Conservation (phyloP, 495 filamentous ascomycete genomes). For the Penicillium waksmanii region DNA sequence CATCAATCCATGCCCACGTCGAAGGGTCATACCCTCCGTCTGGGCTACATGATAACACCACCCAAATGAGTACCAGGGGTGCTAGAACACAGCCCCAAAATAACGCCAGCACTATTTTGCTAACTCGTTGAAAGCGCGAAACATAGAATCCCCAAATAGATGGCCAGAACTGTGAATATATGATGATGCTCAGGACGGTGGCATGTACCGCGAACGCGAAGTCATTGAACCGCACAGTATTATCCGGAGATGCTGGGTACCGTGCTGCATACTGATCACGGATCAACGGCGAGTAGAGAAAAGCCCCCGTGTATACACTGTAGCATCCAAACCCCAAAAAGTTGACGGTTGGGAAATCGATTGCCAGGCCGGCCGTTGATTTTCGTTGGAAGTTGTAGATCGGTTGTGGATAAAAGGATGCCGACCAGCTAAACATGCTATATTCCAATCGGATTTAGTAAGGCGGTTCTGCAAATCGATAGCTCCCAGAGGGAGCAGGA, state of each 20-base stretch:
- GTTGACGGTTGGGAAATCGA: slow-evolving; percentile 87
- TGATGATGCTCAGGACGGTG: slow-evolving; percentile 65
- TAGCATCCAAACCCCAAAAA: slow-evolving; percentile 81
- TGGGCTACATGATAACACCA: slow-evolving; percentile 55
- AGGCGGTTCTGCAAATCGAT: not conserved
- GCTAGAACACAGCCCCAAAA: slow-evolving; percentile 66
- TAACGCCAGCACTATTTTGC: slow-evolving; percentile 66
- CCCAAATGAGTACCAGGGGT: slow-evolving; percentile 56
- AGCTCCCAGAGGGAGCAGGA: not conserved
- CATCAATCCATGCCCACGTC: slow-evolving; percentile 77
- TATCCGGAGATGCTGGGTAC: slow-evolving; percentile 67
- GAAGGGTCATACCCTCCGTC: slow-evolving; percentile 56
- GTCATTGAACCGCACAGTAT: slow-evolving; percentile 90
- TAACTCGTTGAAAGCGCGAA: slow-evolving; percentile 56
- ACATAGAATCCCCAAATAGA: slow-evolving; percentile 75
- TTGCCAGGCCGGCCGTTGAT: slow-evolving; percentile 79
- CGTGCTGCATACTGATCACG: slow-evolving; percentile 83
- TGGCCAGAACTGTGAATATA: slow-evolving; percentile 73
- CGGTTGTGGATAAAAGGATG: slow-evolving; percentile 92
- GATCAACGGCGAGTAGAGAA: slow-evolving; percentile 79
- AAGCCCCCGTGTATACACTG: slow-evolving; percentile 67
- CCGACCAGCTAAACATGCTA: slow-evolving; percentile 73
- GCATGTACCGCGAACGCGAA: slow-evolving; percentile 84
- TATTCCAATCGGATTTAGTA: not conserved
- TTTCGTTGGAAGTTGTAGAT: slow-evolving; percentile 72